These are phyloP conservation scores for Quercus wislizeni DNA, from an alignment of 306 rosid genomes.

Conservation along the genomic window DNA sequence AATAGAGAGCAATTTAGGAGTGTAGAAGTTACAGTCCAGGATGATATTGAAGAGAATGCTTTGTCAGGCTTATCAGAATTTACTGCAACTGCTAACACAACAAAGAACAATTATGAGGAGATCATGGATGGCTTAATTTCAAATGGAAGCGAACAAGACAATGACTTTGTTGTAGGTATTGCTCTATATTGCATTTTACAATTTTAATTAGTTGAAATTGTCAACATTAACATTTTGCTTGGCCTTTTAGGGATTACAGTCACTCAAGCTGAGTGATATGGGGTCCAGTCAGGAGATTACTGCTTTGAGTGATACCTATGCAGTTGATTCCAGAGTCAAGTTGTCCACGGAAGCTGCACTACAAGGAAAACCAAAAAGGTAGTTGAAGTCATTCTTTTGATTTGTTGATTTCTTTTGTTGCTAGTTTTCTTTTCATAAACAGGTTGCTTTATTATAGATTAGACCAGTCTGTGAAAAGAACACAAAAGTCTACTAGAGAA, in stretches of 20 bases:
- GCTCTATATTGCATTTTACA: constrained; percentile 21
- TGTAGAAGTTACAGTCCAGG: constrained; percentile 19
- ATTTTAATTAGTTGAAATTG: constrained; percentile 5
- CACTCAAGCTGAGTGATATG: constrained; percentile 33
- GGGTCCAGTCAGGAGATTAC: constrained; percentile 33
- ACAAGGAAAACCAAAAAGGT: constrained; percentile 77
- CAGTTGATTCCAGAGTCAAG: constrained; percentile 38
- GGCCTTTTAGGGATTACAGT: constrained; percentile 55
- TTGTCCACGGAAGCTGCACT: constrained; percentile 48
- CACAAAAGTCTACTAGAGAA: constrained; percentile 33
- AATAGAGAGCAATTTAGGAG: constrained; percentile 17
- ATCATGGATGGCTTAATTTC: constrained; percentile 19
- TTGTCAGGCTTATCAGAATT: constrained; percentile 5
- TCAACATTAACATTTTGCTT: constrained; percentile 28
- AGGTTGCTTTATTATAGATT: constrained; percentile 47
- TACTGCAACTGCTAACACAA: constrained; percentile 8
- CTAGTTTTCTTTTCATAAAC: constrained; percentile 29
- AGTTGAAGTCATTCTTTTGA: constrained; percentile 10
- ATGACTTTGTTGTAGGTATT: constrained; percentile 39
- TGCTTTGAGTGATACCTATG: constrained; percentile 34
- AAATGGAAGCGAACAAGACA: constrained; percentile 19
- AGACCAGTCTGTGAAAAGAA: constrained; percentile 40
- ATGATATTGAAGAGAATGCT: constrained; percentile 18
- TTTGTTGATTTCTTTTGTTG: constrained; percentile 24
- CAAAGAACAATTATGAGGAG: constrained; percentile 13